phyloP scores from a whole-genome alignment of 2,329 filamentous ascomycete species.

The Aspergillus carbonarius region DNA sequence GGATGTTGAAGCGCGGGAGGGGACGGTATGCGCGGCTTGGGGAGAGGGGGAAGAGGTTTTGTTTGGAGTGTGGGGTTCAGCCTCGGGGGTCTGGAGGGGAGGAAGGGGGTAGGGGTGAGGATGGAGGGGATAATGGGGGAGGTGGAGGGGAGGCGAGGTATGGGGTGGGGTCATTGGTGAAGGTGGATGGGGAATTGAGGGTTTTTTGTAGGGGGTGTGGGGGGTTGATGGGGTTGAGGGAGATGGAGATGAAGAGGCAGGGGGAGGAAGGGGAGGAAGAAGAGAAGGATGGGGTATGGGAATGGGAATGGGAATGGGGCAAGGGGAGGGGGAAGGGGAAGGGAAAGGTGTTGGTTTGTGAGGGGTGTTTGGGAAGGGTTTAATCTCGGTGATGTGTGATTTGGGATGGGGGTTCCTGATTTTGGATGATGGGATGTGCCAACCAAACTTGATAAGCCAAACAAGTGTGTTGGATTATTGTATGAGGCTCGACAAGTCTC shows the following conservation, averaged over 20 bases:
- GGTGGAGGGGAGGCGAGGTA: conserved; percentile 25
- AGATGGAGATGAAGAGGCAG: conserved; percentile 1
- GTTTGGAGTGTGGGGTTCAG: conserved; percentile 28
- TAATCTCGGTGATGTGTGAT: neutral
- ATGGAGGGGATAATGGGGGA: neutral
- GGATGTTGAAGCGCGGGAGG: conserved; percentile 26
- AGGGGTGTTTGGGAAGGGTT: neutral
- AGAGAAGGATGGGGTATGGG: neutral
- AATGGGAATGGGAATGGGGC: neutral
- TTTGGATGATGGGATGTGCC: no score
- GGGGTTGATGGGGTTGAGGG: conserved; percentile 13
- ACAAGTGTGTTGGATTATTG: no score
- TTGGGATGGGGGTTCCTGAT: neutral
- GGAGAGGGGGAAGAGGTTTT: conserved; percentile 27
- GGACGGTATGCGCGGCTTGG: conserved; percentile 18
- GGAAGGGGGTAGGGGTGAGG: no score
- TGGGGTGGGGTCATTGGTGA: conserved; percentile 25
- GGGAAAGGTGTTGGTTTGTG: neutral
- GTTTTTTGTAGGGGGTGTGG: conserved; percentile 24
- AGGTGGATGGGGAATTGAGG: conserved; percentile 17
- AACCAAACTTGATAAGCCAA: neutral
- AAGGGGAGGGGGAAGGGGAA: neutral
- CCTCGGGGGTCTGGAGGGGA: no score
- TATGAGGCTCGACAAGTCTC: no score
- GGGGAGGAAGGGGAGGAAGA: neutral